Conservation (phyloP, 306 rosid species). For the Cyclanthera cordifolia region DNA sequence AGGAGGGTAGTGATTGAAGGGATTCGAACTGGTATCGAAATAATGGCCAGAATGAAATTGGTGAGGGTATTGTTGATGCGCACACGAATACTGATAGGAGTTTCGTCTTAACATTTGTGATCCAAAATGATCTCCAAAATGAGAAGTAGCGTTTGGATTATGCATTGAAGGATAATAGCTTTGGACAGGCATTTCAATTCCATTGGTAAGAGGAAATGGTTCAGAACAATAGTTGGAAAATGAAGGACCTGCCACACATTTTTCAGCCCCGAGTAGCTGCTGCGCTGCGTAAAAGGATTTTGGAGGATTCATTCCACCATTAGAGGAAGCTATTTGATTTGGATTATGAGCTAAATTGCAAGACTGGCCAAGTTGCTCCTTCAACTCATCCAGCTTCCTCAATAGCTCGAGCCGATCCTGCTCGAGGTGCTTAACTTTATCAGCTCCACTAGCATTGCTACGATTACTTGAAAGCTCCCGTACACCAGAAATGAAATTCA, state of each 20-base stretch:
- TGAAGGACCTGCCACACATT: conserved; percentile 41
- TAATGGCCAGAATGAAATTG: conserved; percentile 59
- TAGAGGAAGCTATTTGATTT: conserved; percentile 37
- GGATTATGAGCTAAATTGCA: conserved; percentile 43
- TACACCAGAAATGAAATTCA: conserved; percentile 30
- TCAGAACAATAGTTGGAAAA: conserved; percentile 40
- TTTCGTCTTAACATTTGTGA: conserved; percentile 38
- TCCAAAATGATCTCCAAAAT: conserved; percentile 57
- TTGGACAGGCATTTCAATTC: conserved; percentile 37
- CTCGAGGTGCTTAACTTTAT: conserved; percentile 50
- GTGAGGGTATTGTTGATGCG: conserved; percentile 44
- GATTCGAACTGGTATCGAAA: conserved; percentile 32
- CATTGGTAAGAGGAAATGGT: conserved; percentile 44
- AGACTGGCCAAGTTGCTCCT: conserved; percentile 67
- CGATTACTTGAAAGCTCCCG: conserved; percentile 39
- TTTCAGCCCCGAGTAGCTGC: conserved; percentile 42
- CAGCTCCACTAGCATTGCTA: conserved; percentile 34
- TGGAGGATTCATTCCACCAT: conserved; percentile 42
- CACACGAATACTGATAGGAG: conserved; percentile 36
- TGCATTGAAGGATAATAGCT: conserved; percentile 47
- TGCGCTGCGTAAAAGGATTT: conserved; percentile 38
- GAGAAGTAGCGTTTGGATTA: conserved; percentile 38
- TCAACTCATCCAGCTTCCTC: conserved; percentile 76
- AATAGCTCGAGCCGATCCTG: conserved; percentile 82
- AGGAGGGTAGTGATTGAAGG: conserved; percentile 40